Evolutionary conservation across 2,329 filamentous ascomycete species (phyloP).

Genomic region (Exophiala phaeomuriformis): DNA sequence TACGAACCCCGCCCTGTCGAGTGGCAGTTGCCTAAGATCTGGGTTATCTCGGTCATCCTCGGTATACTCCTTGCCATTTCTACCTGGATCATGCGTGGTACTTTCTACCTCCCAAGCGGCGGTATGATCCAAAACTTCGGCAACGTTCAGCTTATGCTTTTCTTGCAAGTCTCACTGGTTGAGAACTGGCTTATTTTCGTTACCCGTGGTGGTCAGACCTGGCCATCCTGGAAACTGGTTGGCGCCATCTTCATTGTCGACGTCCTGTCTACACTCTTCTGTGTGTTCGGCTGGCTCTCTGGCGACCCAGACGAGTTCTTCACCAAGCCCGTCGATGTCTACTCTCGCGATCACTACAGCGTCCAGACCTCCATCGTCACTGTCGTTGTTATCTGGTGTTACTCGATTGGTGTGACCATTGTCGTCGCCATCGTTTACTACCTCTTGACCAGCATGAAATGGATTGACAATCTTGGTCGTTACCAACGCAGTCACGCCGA

Average conservation of each 20-base stretch:
- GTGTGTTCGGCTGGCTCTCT: slow-evolving; percentile 66
- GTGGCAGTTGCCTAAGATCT: slow-evolving; percentile 76
- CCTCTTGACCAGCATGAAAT: slow-evolving; percentile 40
- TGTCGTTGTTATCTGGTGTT: slow-evolving; percentile 47
- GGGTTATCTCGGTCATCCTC: slow-evolving; percentile 65
- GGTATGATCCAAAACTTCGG: slow-evolving; percentile 70
- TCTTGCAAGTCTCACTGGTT: slow-evolving; percentile 83
- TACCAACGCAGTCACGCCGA: slow-evolving; percentile 46
- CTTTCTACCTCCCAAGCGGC: slow-evolving; percentile 61
- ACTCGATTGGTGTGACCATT: slow-evolving; percentile 48
- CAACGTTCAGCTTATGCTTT: slow-evolving; percentile 69
- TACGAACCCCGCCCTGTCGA: slow-evolving; percentile 68
- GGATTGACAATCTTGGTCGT: slow-evolving; percentile 46
- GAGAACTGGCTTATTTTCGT: slow-evolving; percentile 98
- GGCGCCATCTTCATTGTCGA: slow-evolving; percentile 65
- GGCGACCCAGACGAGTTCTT: slow-evolving; percentile 43
- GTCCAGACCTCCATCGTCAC: slow-evolving; percentile 43
- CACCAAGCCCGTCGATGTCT: slow-evolving; percentile 29
- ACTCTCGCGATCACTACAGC: slow-evolving; percentile 25
- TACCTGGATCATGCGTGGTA: slow-evolving; percentile 67
- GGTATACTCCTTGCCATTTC: slow-evolving; percentile 60
- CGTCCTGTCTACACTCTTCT: slow-evolving; percentile 64
- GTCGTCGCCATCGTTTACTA: slow-evolving; percentile 49
- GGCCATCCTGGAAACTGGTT: slow-evolving; percentile 67
- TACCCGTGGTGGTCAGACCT: slow-evolving; percentile 72